Evolutionary conservation across 1,139 yeast species (phyloP).

Genomic region (Lodderomyces elongisporus): DNA sequence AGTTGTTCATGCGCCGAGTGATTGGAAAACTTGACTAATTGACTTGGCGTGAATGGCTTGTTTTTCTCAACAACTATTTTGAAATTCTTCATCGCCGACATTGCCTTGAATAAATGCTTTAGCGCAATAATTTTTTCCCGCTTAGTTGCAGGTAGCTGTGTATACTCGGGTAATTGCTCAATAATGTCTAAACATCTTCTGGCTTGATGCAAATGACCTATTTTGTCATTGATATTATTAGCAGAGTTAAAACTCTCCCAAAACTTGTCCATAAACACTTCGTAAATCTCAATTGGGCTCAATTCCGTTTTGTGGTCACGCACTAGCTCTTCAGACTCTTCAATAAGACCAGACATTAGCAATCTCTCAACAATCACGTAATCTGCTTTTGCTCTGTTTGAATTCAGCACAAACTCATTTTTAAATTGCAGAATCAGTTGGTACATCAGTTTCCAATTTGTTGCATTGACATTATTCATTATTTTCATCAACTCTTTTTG

Average conservation of each 20-base stretch:
- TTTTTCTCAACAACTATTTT: constrained; percentile 33
- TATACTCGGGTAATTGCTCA: constrained; percentile 15
- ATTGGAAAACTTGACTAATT: constrained; percentile 22
- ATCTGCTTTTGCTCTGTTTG: constrained; percentile 23
- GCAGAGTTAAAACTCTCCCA: constrained; percentile 55
- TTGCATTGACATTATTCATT: constrained; percentile 26
- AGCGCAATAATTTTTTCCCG: constrained; percentile 18
- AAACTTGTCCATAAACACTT: constrained; percentile 32
- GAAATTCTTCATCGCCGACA: constrained; percentile 28
- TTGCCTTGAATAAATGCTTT: constrained; percentile 28
- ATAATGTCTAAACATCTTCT: constrained; percentile 35
- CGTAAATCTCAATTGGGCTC: constrained; percentile 15
- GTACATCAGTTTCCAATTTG: constrained; percentile 28
- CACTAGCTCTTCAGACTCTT: constrained; percentile 21
- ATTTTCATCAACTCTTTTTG: constrained; percentile 25
- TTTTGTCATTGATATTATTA: constrained; percentile 41
- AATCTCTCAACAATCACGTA: constrained; percentile 34
- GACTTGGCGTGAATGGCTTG: constrained; percentile 25
- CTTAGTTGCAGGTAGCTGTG: constrained; percentile 11
- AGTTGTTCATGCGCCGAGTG: constrained; percentile 12
- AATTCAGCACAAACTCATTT: constrained; percentile 18
- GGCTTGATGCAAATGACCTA: constrained; percentile 44
- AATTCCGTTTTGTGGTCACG: constrained; percentile 15
- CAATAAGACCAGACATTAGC: constrained; percentile 33
- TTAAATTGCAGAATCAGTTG: constrained; percentile 22